These are phyloP conservation scores for Geotrichum citri-aurantii DNA, from an alignment of 1,139 yeast species.

Conservation along the genomic window DNA sequence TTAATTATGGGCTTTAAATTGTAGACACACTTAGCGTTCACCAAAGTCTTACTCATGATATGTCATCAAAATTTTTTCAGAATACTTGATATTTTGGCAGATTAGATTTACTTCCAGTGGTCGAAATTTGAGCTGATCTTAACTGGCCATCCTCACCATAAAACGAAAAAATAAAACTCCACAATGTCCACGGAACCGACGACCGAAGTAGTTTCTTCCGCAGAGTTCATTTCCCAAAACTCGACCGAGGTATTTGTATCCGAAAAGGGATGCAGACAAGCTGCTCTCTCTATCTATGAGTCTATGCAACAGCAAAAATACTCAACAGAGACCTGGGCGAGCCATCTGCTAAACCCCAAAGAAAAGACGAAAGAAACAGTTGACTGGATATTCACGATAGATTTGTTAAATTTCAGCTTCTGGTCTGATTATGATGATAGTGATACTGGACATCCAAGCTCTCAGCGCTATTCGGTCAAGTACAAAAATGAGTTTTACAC, in stretches of 20 bases:
- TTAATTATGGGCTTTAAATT: neutral
- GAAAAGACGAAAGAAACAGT: conserved; percentile 25
- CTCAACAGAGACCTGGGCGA: conserved; percentile 36
- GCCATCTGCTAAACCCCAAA: conserved; percentile 36
- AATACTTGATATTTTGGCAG: neutral
- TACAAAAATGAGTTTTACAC: conserved; percentile 37
- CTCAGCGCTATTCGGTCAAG: conserved; percentile 34
- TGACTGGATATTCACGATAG: conserved; percentile 42
- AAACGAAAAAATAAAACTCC: neutral
- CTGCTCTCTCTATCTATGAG: conserved; percentile 29
- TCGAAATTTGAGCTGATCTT: neutral
- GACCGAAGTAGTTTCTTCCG: conserved; percentile 14
- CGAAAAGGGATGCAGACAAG: conserved; percentile 27
- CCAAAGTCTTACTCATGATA: neutral
- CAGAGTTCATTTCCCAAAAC: conserved; percentile 13
- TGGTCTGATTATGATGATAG: conserved; percentile 38
- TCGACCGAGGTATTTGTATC: conserved; percentile 16
- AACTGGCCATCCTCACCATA: no score
- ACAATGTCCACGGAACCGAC: conserved; percentile 3
- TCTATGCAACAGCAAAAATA: conserved; percentile 32
- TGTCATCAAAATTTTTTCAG: neutral
- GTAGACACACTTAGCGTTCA: neutral
- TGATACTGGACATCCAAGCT: conserved; percentile 33
- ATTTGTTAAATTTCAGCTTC: conserved; percentile 41
- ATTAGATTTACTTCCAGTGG: neutral